Evolutionary conservation across 2,329 filamentous ascomycete species (phyloP).

Genomic region (Claviceps lovelessii): DNA sequence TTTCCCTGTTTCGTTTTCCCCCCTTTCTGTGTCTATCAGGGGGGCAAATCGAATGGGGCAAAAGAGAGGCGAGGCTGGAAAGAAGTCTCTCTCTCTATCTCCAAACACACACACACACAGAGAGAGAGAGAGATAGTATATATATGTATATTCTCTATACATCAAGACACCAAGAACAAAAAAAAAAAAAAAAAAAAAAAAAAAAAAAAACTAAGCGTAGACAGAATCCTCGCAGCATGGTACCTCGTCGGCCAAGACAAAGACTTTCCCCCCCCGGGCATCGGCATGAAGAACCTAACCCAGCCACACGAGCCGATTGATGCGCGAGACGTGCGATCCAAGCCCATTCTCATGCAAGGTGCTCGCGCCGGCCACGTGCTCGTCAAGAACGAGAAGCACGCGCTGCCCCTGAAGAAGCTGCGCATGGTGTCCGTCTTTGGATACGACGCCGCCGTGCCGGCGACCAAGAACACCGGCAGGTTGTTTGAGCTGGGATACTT

Average conservation of each 20-base stretch:
- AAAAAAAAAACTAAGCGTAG: not conserved
- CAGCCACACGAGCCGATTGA: slow-evolving; percentile 31
- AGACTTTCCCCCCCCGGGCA: slow-evolving; percentile 29
- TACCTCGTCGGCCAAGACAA: slow-evolving; percentile 39
- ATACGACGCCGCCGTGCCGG: slow-evolving; percentile 43
- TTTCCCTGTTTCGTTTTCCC: too few species aligned
- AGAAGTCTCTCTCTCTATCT: too few species aligned
- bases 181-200: not conserved
- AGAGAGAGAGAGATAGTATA: fast-evolving
- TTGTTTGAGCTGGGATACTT: slow-evolving; percentile 32
- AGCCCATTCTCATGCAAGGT: slow-evolving; percentile 31
- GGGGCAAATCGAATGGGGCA: too few species aligned
- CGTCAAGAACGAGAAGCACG: slow-evolving; percentile 54
- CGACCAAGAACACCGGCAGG: slow-evolving; percentile 33
- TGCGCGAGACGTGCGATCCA: slow-evolving; percentile 32
- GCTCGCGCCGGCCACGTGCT: slow-evolving; percentile 55
- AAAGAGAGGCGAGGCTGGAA: too few species aligned
- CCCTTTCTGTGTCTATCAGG: too few species aligned
- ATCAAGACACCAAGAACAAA: too few species aligned
- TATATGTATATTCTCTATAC: too few species aligned
- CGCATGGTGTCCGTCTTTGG: slow-evolving; percentile 45
- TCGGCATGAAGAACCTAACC: slow-evolving; percentile 48
- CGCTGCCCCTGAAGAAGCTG: slow-evolving; percentile 47
- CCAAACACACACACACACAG: too few species aligned
- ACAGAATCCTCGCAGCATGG: slow-evolving; percentile 48